Percentiles rank a stretch among this genome's conserved stretches.
Conservation (phyloP, 768 basidiomycete genomes). For the Lentinula sp. region DNA sequence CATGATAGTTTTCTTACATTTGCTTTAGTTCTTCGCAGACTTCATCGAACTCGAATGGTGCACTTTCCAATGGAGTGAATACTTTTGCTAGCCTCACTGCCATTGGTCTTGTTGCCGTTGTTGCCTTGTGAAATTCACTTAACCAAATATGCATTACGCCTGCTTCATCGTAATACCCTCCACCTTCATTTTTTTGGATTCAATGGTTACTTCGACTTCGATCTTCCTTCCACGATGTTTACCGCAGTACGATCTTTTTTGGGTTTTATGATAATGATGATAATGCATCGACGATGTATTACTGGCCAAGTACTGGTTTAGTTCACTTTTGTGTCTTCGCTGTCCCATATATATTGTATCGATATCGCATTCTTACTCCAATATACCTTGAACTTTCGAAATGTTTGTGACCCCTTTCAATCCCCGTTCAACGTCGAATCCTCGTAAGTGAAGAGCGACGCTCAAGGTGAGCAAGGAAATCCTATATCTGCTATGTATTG, state of each 20-base stretch:
- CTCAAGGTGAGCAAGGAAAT: too few relatives aligned
- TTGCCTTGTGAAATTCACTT: background rate
- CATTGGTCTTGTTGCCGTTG: background rate
- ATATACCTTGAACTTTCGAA: background rate
- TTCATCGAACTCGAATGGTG: background rate
- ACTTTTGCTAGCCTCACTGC: background rate
- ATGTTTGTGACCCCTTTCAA: background rate
- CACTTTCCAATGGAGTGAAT: background rate
- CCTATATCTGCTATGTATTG: too few relatives aligned
- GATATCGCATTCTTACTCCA: background rate
- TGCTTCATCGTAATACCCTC: background rate
- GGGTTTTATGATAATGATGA: background rate
- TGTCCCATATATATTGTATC: background rate
- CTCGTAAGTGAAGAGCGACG: too few relatives aligned
- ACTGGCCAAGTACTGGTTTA: background rate
- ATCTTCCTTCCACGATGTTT: background rate
- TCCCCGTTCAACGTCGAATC: too few relatives aligned
- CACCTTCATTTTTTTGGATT: background rate
- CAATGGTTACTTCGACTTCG: background rate
- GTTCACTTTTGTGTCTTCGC: background rate
- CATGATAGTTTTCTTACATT: background rate
- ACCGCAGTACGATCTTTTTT: background rate
- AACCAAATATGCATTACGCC: background rate
- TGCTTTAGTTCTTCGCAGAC: background rate
- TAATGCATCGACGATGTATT: conserved; percentile 1